Conservation (phyloP, 2,329 filamentous ascomycete genomes). For the Fusarium sambucinum region DNA sequence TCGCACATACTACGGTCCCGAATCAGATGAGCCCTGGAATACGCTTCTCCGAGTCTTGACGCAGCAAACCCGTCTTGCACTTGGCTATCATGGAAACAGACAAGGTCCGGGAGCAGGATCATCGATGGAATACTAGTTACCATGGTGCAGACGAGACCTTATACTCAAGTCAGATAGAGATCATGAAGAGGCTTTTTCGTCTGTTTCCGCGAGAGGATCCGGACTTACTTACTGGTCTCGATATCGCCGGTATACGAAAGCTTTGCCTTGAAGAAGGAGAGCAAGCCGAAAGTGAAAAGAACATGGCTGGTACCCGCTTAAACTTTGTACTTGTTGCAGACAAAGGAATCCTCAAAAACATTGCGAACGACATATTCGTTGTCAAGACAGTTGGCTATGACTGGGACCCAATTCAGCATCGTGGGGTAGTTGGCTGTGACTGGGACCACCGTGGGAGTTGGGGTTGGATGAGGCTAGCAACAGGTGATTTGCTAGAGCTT, state of each 20-base stretch:
- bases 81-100: background rate
- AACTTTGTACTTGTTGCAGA: slow-evolving; percentile 12
- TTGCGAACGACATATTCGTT: background rate
- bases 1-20: slow-evolving; percentile 22
- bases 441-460: background rate
- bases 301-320: background rate
- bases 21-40: slow-evolving; percentile 7
- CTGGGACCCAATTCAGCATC: background rate
- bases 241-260: background rate
- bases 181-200: background rate
- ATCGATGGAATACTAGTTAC: background rate
- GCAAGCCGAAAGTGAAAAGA: background rate
- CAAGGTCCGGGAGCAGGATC: background rate
- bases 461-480: background rate
- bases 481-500: background rate
- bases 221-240: accelerated
- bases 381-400: slow-evolving; percentile 3
- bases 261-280: slow-evolving; percentile 1
- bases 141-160: background rate
- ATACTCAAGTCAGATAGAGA: background rate
- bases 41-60: slow-evolving; percentile 14
- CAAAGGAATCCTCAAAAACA: slow-evolving; percentile 11
- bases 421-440: slow-evolving; percentile 4
- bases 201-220: background rate
- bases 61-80: slow-evolving; percentile 5